phyloP scores from a whole-genome alignment of 2,329 filamentous ascomycete genomes.

The Penicillium sp. region DNA sequence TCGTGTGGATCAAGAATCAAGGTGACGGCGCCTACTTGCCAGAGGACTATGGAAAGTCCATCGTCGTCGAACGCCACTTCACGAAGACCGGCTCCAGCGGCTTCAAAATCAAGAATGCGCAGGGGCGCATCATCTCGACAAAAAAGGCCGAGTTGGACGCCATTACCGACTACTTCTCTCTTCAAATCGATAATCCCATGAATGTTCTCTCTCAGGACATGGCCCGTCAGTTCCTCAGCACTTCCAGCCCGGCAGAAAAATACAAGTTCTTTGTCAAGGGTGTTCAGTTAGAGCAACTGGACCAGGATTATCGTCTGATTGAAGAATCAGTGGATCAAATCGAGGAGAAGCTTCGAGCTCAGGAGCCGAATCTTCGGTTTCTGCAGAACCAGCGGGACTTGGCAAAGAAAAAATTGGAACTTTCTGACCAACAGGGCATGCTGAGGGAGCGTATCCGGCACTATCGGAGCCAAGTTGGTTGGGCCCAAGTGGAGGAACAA shows the following conservation, averaged over 20 bases:
- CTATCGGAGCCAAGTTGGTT: conserved; percentile 71
- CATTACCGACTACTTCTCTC: conserved; percentile 86
- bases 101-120: conserved; percentile 81
- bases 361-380: conserved; percentile 63
- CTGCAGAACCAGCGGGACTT: conserved; percentile 62
- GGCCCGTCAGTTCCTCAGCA: conserved; percentile 88
- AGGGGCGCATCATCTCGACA: conserved; percentile 71
- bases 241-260: conserved; percentile 78
- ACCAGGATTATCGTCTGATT: conserved; percentile 85
- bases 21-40: conserved; percentile 82
- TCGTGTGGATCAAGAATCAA: conserved; percentile 87
- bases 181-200: conserved; percentile 96
- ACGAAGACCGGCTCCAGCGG: conserved; percentile 70
- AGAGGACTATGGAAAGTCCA: conserved; percentile 78
- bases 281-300: conserved; percentile 87
- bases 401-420: conserved; percentile 65
- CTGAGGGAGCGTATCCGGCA: conserved; percentile 63
- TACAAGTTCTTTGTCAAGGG: conserved; percentile 97
- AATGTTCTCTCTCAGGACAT: conserved; percentile 95
- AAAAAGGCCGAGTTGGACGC: conserved; percentile 88
- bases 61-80: conserved; percentile 91
- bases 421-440: conserved; percentile 65
- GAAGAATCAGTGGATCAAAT: conserved; percentile 76
- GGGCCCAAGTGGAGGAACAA: conserved; percentile 80
- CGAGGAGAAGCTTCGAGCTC: conserved; percentile 62